Evolutionary conservation across 2,329 filamentous ascomycete genomes (phyloP).

Genomic region (Epichloe uncinata): DNA sequence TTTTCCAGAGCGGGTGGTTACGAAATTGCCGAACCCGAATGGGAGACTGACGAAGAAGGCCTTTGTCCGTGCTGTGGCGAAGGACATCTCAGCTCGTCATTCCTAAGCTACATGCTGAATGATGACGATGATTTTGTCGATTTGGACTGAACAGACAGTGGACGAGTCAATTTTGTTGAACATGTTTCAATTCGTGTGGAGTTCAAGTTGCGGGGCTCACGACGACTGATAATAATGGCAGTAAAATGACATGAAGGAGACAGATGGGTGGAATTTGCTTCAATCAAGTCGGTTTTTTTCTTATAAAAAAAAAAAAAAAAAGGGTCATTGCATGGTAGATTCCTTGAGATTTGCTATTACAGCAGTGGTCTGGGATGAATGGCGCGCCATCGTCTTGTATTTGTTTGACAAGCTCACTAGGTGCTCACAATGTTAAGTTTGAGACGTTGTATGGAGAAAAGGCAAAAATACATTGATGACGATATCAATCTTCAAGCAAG

Average conservation of each 20-base stretch:
- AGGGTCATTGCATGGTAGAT: background rate
- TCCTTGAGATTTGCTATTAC: background rate
- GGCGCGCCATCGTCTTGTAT: background rate
- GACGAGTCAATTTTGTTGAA: background rate
- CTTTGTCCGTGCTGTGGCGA: slow-evolving; percentile 28
- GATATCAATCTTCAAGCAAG: too few species aligned
- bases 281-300: too few species aligned
- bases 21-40: slow-evolving; percentile 20
- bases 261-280: background rate
- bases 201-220: background rate
- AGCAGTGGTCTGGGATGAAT: background rate
- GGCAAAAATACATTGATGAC: background rate
- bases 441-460: background rate
- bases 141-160: background rate
- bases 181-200: background rate
- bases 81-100: slow-evolving; percentile 22
- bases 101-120: slow-evolving; percentile 18
- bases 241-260: background rate
- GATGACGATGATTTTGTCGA: slow-evolving; percentile 3
- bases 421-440: background rate
- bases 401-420: background rate
- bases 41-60: slow-evolving; percentile 22
- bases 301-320: too few species aligned
- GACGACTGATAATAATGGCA: background rate
- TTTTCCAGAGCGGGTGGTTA: slow-evolving; percentile 30